A percentile compares a stretch with the other conserved stretches of the same genome.
phyloP scores from a whole-genome alignment of 2,329 filamentous ascomycete species.

The Peltaster fructicola region DNA sequence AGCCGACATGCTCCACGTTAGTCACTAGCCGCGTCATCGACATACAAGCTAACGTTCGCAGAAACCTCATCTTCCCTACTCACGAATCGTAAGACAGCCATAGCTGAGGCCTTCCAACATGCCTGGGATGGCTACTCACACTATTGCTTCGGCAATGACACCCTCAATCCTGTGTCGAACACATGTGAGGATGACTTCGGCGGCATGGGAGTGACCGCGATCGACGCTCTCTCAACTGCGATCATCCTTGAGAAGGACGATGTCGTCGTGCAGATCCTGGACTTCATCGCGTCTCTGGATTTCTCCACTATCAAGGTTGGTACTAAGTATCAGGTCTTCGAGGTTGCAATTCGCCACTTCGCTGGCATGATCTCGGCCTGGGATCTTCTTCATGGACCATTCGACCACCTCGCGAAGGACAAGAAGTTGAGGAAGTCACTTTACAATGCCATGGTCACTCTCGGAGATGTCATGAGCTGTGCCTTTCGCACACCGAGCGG shows the following conservation, averaged over 20 bases:
- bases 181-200: conserved; percentile 12
- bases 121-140: conserved; percentile 19
- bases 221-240: conserved; percentile 11
- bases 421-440: conserved; percentile 5
- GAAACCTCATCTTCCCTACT: too few relatives aligned
- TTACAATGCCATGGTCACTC: conserved; percentile 9
- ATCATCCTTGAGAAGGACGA: conserved; percentile 10
- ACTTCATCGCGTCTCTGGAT: conserved; percentile 9
- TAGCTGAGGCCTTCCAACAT: conserved; percentile 11
- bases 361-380: conserved; percentile 12
- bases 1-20: too few relatives aligned
- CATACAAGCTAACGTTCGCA: too few relatives aligned
- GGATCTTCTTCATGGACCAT: conserved; percentile 11
- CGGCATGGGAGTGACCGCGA: conserved; percentile 12
- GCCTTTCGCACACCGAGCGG: conserved; percentile 9
- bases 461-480: conserved; percentile 10
- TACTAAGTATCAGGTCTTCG: conserved; percentile 9
- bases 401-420: conserved; percentile 6
- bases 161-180: conserved; percentile 13
- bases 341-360: conserved; percentile 12
- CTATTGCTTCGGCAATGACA: conserved; percentile 18
- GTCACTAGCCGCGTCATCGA: too few relatives aligned
- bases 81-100: too few relatives aligned
- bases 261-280: conserved; percentile 7
- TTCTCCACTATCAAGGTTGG: conserved; percentile 6